phyloP scores from a whole-genome alignment of 2,329 filamentous ascomycete genomes.

The Calonectria pauciramosa region DNA sequence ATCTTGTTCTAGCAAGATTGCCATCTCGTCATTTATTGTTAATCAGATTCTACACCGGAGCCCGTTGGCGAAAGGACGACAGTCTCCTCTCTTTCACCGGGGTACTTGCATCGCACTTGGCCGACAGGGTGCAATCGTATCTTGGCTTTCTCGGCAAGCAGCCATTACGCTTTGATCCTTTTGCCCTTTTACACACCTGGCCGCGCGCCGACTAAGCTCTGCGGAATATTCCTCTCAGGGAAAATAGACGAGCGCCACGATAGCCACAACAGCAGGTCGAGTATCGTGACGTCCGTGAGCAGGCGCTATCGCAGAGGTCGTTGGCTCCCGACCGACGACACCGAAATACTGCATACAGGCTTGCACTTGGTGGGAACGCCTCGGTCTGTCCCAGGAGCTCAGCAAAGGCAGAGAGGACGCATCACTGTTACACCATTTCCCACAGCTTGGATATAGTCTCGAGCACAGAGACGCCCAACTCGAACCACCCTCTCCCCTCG shows the following conservation, averaged over 20 bases:
- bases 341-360: slow-evolving; percentile 3
- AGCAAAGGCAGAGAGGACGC: neutral
- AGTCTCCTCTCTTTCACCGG: neutral
- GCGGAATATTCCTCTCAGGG: neutral
- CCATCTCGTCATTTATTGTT: neutral
- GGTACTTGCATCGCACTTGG: neutral
- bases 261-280: slow-evolving; percentile 5
- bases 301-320: neutral
- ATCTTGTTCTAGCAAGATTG: neutral
- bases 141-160: slow-evolving; percentile 1
- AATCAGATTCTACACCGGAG: neutral
- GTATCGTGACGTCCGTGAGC: slow-evolving; percentile 13
- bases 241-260: slow-evolving; percentile 12
- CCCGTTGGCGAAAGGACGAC: neutral
- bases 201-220: neutral
- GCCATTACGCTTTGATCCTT: slow-evolving; percentile 9
- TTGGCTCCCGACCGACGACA: slow-evolving; percentile 2
- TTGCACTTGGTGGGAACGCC: neutral
- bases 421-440: neutral
- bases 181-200: neutral
- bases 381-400: neutral
- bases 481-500: neutral
- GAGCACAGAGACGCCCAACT: neutral
- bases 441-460: neutral
- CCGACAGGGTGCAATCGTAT: neutral